Conservation (phyloP, 441 rosid genomes). For the Erodium moschatum region DNA sequence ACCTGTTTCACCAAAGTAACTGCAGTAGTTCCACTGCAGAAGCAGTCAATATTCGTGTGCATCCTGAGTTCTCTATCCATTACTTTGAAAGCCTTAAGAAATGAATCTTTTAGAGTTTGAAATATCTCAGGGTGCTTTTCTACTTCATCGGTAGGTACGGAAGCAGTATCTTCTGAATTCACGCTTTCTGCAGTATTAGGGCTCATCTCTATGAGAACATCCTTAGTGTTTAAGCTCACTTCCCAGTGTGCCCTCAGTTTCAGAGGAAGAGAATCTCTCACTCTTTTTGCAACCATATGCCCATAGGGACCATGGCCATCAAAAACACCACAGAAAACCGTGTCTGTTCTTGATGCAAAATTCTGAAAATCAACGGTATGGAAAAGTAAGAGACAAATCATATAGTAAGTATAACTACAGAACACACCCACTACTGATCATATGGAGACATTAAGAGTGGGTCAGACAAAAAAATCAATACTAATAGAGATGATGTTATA, state of each 20-base stretch:
- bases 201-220: conserved; percentile 27
- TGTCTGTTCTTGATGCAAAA: conserved; percentile 74
- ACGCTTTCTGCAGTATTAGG: conserved; percentile 42
- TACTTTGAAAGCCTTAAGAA: conserved; percentile 80
- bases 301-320: conserved; percentile 99
- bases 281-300: conserved; percentile 91
- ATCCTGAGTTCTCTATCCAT: conserved; percentile 87
- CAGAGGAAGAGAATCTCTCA: conserved; percentile 83
- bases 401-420: too few relatives aligned
- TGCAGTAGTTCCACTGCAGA: conserved; percentile 96
- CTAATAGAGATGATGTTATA: too few relatives aligned
- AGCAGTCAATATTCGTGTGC: conserved; percentile 64
- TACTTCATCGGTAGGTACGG: conserved; percentile 51
- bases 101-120: conserved; percentile 60
- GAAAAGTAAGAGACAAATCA: too few relatives aligned
- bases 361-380: conserved; percentile 35
- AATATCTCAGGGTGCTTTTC: conserved; percentile 51
- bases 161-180: conserved; percentile 46
- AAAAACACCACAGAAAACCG: conserved; percentile 91
- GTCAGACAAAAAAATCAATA: too few relatives aligned
- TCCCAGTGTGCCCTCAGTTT: conserved; percentile 80
- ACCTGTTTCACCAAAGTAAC: conserved; percentile 92
- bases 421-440: too few relatives aligned
- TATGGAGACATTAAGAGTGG: too few relatives aligned
- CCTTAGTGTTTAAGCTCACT: conserved; percentile 43